Conservation (phyloP, 805 yeast species). For the Metschnikowia amazonensis region DNA sequence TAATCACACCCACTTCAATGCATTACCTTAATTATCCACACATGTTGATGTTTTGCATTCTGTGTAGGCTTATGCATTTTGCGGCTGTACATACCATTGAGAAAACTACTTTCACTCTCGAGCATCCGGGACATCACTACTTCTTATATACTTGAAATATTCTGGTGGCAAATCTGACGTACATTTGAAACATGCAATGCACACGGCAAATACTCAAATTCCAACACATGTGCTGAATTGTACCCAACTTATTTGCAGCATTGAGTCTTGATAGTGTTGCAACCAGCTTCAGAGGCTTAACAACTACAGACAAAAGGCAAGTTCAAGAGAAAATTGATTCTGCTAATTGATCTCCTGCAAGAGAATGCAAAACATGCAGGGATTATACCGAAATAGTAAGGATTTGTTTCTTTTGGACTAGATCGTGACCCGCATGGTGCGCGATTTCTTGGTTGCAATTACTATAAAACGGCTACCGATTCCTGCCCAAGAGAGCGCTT, state of each 20-base stretch:
- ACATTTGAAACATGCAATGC: neutral
- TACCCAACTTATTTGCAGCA: no score
- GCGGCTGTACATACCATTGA: no score
- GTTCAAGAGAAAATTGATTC: no score
- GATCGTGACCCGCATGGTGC: neutral
- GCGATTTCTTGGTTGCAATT: neutral
- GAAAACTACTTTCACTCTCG: neutral
- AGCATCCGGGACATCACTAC: neutral
- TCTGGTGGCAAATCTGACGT: neutral
- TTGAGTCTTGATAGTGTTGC: no score
- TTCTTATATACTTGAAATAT: neutral
- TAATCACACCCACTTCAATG: no score
- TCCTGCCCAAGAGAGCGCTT: neutral
- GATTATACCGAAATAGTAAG: neutral
- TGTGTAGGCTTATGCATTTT: no score
- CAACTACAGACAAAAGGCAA: neutral
- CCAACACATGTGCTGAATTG: neutral
- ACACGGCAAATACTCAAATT: neutral
- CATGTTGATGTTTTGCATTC: no score
- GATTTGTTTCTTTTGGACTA: neutral
- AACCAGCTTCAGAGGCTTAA: no score
- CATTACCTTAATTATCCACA: no score
- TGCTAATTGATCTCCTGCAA: neutral
- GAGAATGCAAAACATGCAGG: neutral
- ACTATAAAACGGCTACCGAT: neutral